These are phyloP conservation scores for Mycena polygramma DNA, from an alignment of 768 basidiomycete genomes.

Conservation along the genomic window DNA sequence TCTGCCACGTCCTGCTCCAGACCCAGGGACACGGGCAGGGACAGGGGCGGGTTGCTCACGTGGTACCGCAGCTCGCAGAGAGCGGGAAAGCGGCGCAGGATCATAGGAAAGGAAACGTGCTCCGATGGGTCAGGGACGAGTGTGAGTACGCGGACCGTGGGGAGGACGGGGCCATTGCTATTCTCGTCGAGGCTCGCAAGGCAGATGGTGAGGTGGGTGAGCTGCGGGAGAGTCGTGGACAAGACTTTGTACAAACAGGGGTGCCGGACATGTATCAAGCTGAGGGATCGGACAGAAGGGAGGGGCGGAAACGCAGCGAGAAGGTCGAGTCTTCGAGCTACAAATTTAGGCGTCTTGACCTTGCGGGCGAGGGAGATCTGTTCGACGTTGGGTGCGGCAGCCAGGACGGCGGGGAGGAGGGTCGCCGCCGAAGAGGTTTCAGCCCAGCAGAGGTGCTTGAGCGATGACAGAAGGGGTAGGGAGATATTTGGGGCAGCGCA, in stretches of 20 bases:
- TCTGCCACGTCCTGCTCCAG: neutral
- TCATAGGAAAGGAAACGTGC: neutral
- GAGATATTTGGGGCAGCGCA: neutral
- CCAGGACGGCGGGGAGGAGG: constrained; percentile 13
- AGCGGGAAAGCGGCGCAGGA: neutral
- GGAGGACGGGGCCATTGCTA: neutral
- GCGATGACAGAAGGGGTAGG: neutral
- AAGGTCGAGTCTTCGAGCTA: neutral
- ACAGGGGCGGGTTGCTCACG: too few species aligned
- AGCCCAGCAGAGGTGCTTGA: constrained; percentile 26
- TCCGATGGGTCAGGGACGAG: neutral
- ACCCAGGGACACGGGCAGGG: neutral
- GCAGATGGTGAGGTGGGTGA: constrained; percentile 1
- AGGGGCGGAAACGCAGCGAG: neutral
- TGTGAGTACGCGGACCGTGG: neutral
- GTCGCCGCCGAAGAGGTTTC: neutral
- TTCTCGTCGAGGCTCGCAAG: neutral
- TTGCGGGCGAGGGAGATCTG: constrained; percentile 9
- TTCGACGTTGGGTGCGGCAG: constrained; percentile 23
- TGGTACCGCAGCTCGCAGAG: constrained; percentile 9
- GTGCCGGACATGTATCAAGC: neutral
- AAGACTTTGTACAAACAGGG: neutral
- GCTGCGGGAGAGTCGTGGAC: neutral
- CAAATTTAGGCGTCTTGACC: too few species aligned
- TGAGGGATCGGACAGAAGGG: neutral